Evolutionary conservation across 1,284 basidiomycete species (phyloP).

Genomic region (Heterobasidion parviporum): DNA sequence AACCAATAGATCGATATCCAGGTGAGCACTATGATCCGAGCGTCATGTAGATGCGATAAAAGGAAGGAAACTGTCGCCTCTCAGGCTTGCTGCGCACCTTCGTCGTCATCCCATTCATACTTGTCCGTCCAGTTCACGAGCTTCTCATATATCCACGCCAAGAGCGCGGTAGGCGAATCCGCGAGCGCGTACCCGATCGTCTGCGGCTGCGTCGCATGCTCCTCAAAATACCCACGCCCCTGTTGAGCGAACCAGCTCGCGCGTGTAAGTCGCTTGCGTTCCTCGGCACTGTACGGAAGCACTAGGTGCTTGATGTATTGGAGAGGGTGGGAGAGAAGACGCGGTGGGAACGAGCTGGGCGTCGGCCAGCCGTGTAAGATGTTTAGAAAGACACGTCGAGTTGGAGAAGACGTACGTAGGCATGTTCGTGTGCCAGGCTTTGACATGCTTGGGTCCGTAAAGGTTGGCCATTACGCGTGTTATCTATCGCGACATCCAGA

Average conservation of each 20-base stretch:
- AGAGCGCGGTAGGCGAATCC: conserved; percentile 49
- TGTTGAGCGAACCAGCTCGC: conserved; percentile 12
- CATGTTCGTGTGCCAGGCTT: conserved; percentile 29
- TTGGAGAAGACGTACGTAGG: conserved; percentile 16
- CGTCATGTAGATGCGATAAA: neutral
- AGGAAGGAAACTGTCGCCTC: neutral
- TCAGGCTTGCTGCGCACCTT: conserved; percentile 19
- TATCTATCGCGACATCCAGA: conserved; percentile 16
- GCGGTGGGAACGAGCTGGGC: conserved; percentile 11
- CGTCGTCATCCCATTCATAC: conserved; percentile 45
- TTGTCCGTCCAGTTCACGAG: conserved; percentile 40
- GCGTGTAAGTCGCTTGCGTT: conserved; percentile 15
- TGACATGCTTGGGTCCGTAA: conserved; percentile 24
- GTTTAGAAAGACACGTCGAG: neutral
- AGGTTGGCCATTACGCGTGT: conserved; percentile 17
- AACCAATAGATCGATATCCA: conserved; percentile 34
- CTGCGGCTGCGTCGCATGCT: conserved; percentile 27
- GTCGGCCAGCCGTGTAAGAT: neutral
- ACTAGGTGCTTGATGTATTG: conserved; percentile 17
- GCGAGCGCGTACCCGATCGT: conserved; percentile 37
- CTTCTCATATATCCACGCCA: conserved; percentile 59
- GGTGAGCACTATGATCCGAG: conserved; percentile 21
- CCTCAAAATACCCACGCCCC: conserved; percentile 20
- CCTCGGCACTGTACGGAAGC: conserved; percentile 16
- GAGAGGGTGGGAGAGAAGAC: conserved; percentile 16